These are phyloP conservation scores for Aspergillus saccharolyticus DNA, from an alignment of 495 filamentous ascomycete species.

Conservation along the genomic window DNA sequence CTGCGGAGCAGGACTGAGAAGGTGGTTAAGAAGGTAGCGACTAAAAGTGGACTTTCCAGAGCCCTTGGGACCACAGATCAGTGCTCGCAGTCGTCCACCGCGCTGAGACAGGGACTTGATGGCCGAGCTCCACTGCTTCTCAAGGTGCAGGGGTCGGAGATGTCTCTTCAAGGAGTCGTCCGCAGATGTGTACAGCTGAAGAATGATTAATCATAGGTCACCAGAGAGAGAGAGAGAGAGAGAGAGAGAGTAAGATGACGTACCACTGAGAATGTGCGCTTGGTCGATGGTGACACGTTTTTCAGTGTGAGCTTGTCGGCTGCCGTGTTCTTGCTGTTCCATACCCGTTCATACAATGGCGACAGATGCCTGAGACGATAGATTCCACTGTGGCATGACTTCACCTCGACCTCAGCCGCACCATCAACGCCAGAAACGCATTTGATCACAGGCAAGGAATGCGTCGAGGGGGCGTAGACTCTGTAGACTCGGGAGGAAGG, in stretches of 20 bases:
- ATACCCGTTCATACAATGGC: constrained; percentile 67
- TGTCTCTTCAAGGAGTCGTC: constrained; percentile 46
- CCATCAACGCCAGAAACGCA: constrained; percentile 46
- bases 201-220: background rate
- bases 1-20: constrained; percentile 52
- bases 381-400: constrained; percentile 51
- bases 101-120: constrained; percentile 37
- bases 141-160: constrained; percentile 57
- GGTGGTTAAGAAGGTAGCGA: constrained; percentile 66
- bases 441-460: constrained; percentile 69
- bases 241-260: constrained; percentile 8
- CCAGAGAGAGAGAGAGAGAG: background rate
- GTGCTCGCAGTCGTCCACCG: constrained; percentile 37
- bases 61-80: constrained; percentile 75
- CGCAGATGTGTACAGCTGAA: constrained; percentile 41
- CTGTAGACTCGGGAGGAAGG: constrained; percentile 48
- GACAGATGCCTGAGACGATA: constrained; percentile 56
- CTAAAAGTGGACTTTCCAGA: constrained; percentile 86
- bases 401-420: constrained; percentile 46
- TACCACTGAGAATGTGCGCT: constrained; percentile 43
- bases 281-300: constrained; percentile 17
- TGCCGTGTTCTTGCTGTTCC: constrained; percentile 52
- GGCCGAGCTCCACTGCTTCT: constrained; percentile 56
- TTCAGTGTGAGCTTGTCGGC: constrained; percentile 38
- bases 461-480: constrained; percentile 70